These are phyloP conservation scores for Termitomyces sp. DNA, from an alignment of 768 basidiomycete species.

Conservation along the genomic window DNA sequence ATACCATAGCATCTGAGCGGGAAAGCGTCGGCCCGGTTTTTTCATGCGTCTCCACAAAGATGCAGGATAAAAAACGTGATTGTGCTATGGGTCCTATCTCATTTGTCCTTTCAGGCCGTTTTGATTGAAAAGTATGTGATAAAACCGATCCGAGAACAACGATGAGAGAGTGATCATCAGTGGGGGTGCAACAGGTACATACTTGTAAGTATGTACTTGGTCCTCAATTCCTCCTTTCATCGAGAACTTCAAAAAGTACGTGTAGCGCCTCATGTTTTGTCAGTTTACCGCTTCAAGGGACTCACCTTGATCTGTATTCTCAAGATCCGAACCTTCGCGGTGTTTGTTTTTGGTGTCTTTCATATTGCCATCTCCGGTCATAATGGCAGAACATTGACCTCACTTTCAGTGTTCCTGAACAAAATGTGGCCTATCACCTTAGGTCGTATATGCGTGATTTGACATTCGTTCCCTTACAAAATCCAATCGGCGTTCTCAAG, in stretches of 20 bases:
- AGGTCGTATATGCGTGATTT: neutral
- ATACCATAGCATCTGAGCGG: neutral
- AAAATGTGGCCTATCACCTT: neutral
- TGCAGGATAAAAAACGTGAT: neutral
- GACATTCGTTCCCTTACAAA: neutral
- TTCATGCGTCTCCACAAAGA: neutral
- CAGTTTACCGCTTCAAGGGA: neutral
- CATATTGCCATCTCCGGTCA: neutral
- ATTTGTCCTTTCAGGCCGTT: neutral
- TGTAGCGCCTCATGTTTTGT: neutral
- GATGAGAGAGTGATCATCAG: neutral
- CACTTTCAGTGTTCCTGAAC: neutral
- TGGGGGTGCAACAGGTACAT: neutral
- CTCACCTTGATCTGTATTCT: neutral
- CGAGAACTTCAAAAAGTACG: neutral
- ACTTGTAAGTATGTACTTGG: no score
- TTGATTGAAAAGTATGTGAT: neutral
- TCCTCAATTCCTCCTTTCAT: neutral
- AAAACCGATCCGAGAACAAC: neutral
- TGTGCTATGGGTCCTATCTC: neutral
- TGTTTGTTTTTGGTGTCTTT: neutral
- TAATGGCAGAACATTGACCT: neutral
- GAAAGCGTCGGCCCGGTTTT: neutral
- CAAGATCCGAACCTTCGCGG: neutral
- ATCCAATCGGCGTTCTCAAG: neutral